Base-by-base conservation (phyloP, 202 grass and related monocot genomes). In the Tripidium arundinaceum region DNA sequence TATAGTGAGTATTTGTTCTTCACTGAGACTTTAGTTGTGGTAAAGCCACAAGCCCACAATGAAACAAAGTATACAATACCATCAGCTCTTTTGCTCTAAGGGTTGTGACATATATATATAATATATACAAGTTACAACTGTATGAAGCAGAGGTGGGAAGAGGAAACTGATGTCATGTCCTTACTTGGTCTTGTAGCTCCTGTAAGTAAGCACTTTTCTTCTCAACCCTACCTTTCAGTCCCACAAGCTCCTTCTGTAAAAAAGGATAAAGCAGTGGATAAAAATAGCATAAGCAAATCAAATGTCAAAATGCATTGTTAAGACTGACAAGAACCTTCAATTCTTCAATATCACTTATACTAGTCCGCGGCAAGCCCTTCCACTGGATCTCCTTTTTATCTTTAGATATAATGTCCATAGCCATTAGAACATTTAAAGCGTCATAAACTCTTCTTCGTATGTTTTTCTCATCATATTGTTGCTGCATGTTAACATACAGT, bases 341-440 rank as follows among this genome's bases (percentile, higher is more conserved):
- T 87, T 96, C 96, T 87, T 99, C 96, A 70, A 99, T 82, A 86
- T 99, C 90, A 88, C 83, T 96, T 86, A 93, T 77, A 84, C 88
- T 99, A 55, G 96, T 95, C 25, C 88, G 86, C 70, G 96, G 96
- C 82, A 99, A 99, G 41, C 96, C 96, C 70, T 99, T 99, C 96
- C 96, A 99, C 57, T 99, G 90, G 80, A 99, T 99, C 77, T 95
- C 92, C 71, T 99, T 99, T 85, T 99, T 99, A 85, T 99, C 96
- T 84, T 99, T 99, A 28, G 90, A 99, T 81, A 99, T 95, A 84
- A 99, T 99, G 39, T 99, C 96, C 96, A 99, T 99, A 54, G 96
- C 96, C 96, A 99, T 99, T 24, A 99, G 80, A 59, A 99, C 96
- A 81, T 98, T 98, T 62, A 98, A 70, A 21, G 96, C 96, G 64